A percentile compares a stretch with the other conserved stretches of the same genome.
These are phyloP conservation scores for Areca catechu DNA, from an alignment of 176 grass and related monocot genomes.

Conservation along the genomic window DNA sequence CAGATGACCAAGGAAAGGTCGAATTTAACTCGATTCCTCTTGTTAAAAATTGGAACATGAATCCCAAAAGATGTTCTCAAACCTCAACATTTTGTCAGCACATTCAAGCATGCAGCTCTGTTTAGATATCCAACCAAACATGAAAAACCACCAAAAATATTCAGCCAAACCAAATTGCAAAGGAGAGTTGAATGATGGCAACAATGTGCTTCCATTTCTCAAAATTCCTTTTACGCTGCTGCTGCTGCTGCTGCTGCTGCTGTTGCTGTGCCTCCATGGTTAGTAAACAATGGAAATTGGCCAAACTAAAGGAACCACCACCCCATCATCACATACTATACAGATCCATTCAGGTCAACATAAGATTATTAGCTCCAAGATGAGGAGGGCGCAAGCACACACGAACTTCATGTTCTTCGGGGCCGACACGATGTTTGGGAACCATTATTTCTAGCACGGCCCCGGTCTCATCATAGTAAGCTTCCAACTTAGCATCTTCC, in stretches of 20 bases:
- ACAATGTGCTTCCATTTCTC: not conserved
- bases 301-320: not conserved
- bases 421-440: conserved; percentile 56
- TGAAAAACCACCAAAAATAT: too few species aligned
- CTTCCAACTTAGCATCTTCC: conserved; percentile 86
- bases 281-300: not conserved
- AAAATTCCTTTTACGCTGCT: conserved; percentile 17
- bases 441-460: conserved; percentile 93
- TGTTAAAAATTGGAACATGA: too few species aligned
- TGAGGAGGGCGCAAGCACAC: conserved; percentile 90
- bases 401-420: conserved; percentile 92
- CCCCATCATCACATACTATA: not conserved
- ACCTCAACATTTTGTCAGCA: too few species aligned
- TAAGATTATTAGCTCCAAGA: conserved; percentile 59
- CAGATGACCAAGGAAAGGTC: too few species aligned
- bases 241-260: too few species aligned
- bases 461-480: conserved; percentile 74
- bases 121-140: too few species aligned
- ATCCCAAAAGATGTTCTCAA: too few species aligned
- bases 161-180: too few species aligned
- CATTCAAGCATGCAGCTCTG: too few species aligned
- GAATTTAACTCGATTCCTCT: too few species aligned
- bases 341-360: conserved; percentile 39
- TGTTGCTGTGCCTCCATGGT: too few species aligned
- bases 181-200: too few species aligned